Evolutionary conservation across 768 basidiomycete species (phyloP).

Genomic region (Mycena indigotica): DNA sequence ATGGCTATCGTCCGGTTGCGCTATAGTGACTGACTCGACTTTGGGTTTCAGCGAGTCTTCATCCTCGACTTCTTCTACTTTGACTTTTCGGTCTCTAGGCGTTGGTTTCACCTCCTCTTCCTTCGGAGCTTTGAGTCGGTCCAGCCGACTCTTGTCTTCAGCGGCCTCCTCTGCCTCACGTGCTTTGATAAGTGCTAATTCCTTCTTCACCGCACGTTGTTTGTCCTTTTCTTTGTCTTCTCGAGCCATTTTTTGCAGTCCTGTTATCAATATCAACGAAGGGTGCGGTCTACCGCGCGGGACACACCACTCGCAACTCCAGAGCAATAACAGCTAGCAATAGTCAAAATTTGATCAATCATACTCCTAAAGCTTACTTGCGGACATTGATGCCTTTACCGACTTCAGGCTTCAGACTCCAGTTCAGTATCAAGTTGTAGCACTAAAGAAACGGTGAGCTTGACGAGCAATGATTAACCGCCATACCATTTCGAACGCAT

Average conservation of each 20-base stretch:
- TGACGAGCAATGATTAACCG: neutral
- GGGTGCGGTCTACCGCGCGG: too few species aligned
- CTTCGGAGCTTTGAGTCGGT: slow-evolving; percentile 19
- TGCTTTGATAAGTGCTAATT: slow-evolving; percentile 22
- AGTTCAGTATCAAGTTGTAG: slow-evolving; percentile 29
- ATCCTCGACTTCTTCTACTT: slow-evolving; percentile 19
- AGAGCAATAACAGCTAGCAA: slow-evolving; percentile 9
- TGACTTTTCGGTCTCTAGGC: slow-evolving; percentile 11
- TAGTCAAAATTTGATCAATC: neutral
- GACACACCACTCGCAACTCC: slow-evolving; percentile 17
- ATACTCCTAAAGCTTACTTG: slow-evolving; percentile 25
- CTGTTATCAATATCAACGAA: slow-evolving; percentile 1
- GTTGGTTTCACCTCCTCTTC: slow-evolving; percentile 20
- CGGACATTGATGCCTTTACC: slow-evolving; percentile 25
- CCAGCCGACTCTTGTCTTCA: slow-evolving; percentile 21
- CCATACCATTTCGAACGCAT: slow-evolving; percentile 26
- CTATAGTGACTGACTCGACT: slow-evolving; percentile 1
- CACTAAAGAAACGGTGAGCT: slow-evolving; percentile 13
- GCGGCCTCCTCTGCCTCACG: slow-evolving; percentile 24
- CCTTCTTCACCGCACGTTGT: slow-evolving; percentile 21
- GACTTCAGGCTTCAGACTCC: slow-evolving; percentile 24
- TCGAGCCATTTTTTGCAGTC: slow-evolving; percentile 20
- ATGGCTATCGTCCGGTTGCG: neutral
- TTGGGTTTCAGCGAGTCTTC: slow-evolving; percentile 13
- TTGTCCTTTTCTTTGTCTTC: slow-evolving; percentile 26